Conservation (phyloP, 108 stramenopile genomes). For the Conticribra weissflogii region DNA sequence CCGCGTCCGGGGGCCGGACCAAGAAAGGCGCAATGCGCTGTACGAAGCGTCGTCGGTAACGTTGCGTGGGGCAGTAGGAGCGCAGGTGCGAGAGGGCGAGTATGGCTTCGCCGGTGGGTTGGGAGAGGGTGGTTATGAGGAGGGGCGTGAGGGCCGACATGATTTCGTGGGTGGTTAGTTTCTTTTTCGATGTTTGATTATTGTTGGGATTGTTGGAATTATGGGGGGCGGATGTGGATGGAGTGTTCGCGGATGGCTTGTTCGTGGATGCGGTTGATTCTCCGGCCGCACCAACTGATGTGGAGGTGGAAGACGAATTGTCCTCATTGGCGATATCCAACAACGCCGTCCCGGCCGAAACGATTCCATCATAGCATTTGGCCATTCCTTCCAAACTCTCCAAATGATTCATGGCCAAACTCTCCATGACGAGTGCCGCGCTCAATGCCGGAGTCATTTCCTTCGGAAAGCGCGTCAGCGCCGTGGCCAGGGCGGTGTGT, state of each 20-base stretch:
- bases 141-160: conserved; percentile 76
- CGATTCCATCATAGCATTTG: conserved; percentile 88
- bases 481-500: conserved; percentile 29
- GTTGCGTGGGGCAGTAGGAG: conserved; percentile 72
- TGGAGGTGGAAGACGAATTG: too few species aligned
- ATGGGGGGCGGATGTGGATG: too few species aligned
- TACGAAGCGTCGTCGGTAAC: conserved; percentile 88
- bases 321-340: conserved; percentile 60
- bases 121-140: conserved; percentile 79
- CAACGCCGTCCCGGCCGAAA: conserved; percentile 78
- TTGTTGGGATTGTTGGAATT: conserved; percentile 19
- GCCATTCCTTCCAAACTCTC: conserved; percentile 88
- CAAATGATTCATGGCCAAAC: conserved; percentile 61
- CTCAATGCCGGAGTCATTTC: conserved; percentile 62
- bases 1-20: conserved; percentile 73
- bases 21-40: conserved; percentile 84
- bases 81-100: conserved; percentile 62
- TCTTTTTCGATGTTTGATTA: conserved; percentile 17
- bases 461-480: conserved; percentile 50
- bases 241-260: too few species aligned
- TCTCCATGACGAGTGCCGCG: conserved; percentile 77
- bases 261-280: too few species aligned
- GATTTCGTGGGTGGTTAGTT: conserved; percentile 59
- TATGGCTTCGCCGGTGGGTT: conserved; percentile 80
- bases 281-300: too few species aligned